Conservation (phyloP, 2,329 filamentous ascomycete genomes). For the Claviceps sorghi region DNA sequence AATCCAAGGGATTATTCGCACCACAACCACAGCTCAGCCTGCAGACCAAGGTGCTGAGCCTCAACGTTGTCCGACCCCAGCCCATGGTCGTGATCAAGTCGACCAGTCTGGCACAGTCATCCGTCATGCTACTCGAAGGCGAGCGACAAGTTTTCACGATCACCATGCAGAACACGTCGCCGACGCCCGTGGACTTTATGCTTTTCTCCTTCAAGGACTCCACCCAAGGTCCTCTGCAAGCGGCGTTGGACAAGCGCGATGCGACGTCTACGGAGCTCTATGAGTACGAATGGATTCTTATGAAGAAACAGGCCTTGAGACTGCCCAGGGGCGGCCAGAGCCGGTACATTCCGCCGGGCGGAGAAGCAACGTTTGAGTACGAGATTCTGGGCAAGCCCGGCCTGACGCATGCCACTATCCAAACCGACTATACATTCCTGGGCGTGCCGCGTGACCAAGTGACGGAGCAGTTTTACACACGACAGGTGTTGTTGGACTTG, state of each 20-base stretch:
- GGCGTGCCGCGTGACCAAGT: slow-evolving; percentile 54
- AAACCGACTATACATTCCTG: slow-evolving; percentile 78
- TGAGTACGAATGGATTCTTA: slow-evolving; percentile 69
- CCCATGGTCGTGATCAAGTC: slow-evolving; percentile 63
- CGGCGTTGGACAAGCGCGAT: slow-evolving; percentile 61
- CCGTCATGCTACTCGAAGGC: slow-evolving; percentile 85
- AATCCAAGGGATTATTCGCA: slow-evolving; percentile 52
- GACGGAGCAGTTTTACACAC: slow-evolving; percentile 63
- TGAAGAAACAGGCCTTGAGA: slow-evolving; percentile 56
- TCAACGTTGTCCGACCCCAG: slow-evolving; percentile 67
- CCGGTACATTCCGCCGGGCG: slow-evolving; percentile 50
- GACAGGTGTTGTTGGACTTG: slow-evolving; percentile 66
- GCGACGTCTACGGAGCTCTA: slow-evolving; percentile 67
- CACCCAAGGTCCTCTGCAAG: slow-evolving; percentile 61
- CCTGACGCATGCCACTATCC: slow-evolving; percentile 61
- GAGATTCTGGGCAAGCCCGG: slow-evolving; percentile 79
- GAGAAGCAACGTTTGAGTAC: slow-evolving; percentile 59
- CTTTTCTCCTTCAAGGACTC: slow-evolving; percentile 85
- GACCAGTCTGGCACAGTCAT: slow-evolving; percentile 66
- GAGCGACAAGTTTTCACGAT: slow-evolving; percentile 66
- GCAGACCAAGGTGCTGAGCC: slow-evolving; percentile 37
- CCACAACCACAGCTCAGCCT: slow-evolving; percentile 24
- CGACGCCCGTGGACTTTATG: slow-evolving; percentile 66
- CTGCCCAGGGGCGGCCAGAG: slow-evolving; percentile 36
- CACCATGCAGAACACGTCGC: slow-evolving; percentile 65